Evolutionary conservation across 2,329 filamentous ascomycete species (phyloP).

Genomic region (Penicillium verrucosum): DNA sequence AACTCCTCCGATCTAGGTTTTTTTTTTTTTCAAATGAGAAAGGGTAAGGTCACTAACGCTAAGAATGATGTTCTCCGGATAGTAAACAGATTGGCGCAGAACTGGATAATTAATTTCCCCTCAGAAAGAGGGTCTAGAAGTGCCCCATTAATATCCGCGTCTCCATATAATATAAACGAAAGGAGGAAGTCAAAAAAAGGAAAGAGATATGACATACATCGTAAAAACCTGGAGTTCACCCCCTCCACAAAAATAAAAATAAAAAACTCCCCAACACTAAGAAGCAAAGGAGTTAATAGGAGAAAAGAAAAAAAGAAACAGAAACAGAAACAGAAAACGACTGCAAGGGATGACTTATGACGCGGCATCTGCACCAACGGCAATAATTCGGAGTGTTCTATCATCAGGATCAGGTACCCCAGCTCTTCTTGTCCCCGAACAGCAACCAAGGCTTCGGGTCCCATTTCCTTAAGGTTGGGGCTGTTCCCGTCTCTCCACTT

Average conservation of each 20-base stretch:
- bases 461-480: conserved; percentile 13
- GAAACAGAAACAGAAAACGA: neutral
- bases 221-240: neutral
- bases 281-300: neutral
- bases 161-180: neutral
- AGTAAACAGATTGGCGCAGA: neutral
- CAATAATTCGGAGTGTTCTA: neutral
- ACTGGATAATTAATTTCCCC: neutral
- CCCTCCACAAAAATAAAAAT: neutral
- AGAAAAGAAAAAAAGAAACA: neutral
- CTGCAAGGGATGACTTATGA: conserved; percentile 8
- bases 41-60: neutral
- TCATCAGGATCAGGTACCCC: neutral
- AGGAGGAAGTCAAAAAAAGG: neutral
- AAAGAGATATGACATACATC: neutral
- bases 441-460: conserved; percentile 1
- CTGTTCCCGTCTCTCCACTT: conserved; percentile 11
- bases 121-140: neutral
- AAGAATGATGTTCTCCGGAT: neutral
- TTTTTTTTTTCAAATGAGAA: neutral
- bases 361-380: conserved; percentile 1
- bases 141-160: neutral
- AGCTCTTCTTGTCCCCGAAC: conserved; percentile 5
- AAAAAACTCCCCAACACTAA: neutral
- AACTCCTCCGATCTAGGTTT: conserved; percentile 11